phyloP scores from a whole-genome alignment of 495 filamentous ascomycete species.

The Collariella sp. region DNA sequence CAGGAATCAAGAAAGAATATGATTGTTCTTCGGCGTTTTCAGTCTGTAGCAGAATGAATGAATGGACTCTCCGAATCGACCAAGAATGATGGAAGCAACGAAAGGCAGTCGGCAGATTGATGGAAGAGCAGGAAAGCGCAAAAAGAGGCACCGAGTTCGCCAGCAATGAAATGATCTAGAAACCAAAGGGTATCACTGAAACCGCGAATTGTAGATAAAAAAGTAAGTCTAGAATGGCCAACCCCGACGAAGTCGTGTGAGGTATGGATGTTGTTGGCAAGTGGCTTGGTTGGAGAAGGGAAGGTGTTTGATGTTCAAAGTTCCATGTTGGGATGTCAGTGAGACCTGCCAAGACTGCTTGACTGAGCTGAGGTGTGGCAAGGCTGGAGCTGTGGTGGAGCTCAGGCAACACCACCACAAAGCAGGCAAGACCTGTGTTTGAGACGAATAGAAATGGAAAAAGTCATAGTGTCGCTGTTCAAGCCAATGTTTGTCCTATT shows the following conservation, averaged over 20 bases:
- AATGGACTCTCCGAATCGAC: no score
- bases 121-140: background rate
- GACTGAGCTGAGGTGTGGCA: background rate
- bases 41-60: no score
- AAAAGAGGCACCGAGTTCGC: background rate
- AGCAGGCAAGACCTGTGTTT: background rate
- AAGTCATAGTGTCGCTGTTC: background rate
- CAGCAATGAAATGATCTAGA: background rate
- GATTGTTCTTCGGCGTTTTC: no score
- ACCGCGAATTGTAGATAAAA: background rate
- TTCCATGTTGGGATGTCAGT: background rate
- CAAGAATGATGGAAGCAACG: no score
- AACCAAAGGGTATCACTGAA: background rate
- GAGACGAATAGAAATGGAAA: no score
- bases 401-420: background rate
- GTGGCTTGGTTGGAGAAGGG: background rate
- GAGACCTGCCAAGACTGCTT: constrained; percentile 7
- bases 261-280: background rate
- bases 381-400: constrained; percentile 1
- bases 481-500: background rate
- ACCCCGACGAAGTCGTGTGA: background rate
- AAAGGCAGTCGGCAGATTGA: no score
- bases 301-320: background rate
- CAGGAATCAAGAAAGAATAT: no score
- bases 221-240: background rate